Percentiles rank a stretch among this genome's conserved stretches.
These are phyloP conservation scores for Eutypa lata DNA, from an alignment of 2,329 filamentous ascomycete genomes.

Conservation along the genomic window DNA sequence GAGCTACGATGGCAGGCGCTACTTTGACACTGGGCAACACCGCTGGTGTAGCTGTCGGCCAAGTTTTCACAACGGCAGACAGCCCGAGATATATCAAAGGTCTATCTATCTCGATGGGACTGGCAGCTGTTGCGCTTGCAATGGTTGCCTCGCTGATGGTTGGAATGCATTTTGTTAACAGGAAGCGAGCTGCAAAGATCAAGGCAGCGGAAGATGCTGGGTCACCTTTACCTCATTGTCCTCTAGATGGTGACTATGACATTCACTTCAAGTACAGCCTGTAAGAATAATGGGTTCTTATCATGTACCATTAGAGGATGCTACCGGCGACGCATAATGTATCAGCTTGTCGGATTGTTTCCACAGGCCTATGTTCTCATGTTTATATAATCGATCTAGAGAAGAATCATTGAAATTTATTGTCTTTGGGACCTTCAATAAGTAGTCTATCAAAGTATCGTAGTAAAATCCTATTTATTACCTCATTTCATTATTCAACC, in stretches of 20 bases:
- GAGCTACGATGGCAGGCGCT: constrained; percentile 43
- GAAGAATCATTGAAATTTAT: too few species aligned
- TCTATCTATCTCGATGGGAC: constrained; percentile 25
- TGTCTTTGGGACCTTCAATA: too few species aligned
- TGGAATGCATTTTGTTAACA: constrained; percentile 24
- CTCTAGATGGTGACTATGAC: constrained; percentile 26
- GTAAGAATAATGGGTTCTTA: neutral
- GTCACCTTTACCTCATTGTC: constrained; percentile 14
- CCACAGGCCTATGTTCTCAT: too few species aligned
- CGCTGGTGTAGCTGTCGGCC: constrained; percentile 44
- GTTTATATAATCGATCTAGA: too few species aligned
- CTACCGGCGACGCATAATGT: too few species aligned
- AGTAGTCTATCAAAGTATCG: too few species aligned
- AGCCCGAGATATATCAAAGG: constrained; percentile 29
- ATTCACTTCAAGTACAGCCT: constrained; percentile 22
- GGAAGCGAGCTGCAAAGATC: constrained; percentile 20
- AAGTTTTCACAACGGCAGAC: constrained; percentile 35
- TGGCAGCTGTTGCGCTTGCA: constrained; percentile 21
- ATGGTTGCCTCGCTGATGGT: constrained; percentile 23
- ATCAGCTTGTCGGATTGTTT: too few species aligned
- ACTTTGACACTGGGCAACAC: constrained; percentile 46
- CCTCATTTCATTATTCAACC: too few species aligned
- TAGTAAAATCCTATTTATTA: too few species aligned
- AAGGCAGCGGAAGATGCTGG: constrained; percentile 19
- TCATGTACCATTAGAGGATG: neutral